Percentiles rank a stretch among this genome's conserved stretches.
phyloP scores from a whole-genome alignment of 2,329 filamentous ascomycete species.

The Colletotrichum liriopes region DNA sequence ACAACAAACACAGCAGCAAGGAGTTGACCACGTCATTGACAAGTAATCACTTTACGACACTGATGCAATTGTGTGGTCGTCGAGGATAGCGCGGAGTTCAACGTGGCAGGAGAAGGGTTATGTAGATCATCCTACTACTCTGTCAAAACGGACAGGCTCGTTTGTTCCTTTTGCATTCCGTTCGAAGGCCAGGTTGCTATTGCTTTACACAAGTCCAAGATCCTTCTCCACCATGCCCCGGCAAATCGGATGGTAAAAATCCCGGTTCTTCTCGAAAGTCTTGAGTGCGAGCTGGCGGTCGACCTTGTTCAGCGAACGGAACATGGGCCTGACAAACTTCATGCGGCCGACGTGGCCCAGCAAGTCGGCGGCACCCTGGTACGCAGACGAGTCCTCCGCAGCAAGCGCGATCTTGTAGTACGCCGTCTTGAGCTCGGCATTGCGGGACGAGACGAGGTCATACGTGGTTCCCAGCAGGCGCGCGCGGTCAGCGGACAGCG shows the following conservation, averaged over 20 bases:
- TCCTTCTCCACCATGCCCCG: slow-evolving; percentile 90
- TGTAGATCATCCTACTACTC: not conserved
- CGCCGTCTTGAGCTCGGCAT: slow-evolving; percentile 87
- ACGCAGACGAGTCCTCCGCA: slow-evolving; percentile 78
- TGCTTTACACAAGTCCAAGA: slow-evolving; percentile 60
- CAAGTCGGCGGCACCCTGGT: slow-evolving; percentile 80
- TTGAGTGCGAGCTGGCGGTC: slow-evolving; percentile 82
- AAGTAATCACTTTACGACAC: not conserved
- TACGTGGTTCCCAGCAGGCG: slow-evolving; percentile 83
- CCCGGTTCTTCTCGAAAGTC: slow-evolving; percentile 89
- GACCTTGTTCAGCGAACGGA: slow-evolving; percentile 80
- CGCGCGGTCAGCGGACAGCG: slow-evolving; percentile 76
- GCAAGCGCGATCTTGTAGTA: slow-evolving; percentile 86
- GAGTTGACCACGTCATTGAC: not conserved
- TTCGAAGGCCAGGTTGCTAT: no score
- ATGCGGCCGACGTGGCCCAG: slow-evolving; percentile 90
- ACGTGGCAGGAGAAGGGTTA: not conserved
- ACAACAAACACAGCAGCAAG: not conserved
- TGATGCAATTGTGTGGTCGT: not conserved
- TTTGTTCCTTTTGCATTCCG: not conserved
- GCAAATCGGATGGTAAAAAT: slow-evolving; percentile 98
- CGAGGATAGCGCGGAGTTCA: not conserved
- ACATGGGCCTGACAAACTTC: slow-evolving; percentile 96
- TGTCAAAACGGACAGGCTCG: not conserved
- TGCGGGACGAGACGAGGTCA: slow-evolving; percentile 80